Base-by-base conservation (phyloP, 371 early-diverging fungal species). In the Umbelopsis sp. region DNA sequence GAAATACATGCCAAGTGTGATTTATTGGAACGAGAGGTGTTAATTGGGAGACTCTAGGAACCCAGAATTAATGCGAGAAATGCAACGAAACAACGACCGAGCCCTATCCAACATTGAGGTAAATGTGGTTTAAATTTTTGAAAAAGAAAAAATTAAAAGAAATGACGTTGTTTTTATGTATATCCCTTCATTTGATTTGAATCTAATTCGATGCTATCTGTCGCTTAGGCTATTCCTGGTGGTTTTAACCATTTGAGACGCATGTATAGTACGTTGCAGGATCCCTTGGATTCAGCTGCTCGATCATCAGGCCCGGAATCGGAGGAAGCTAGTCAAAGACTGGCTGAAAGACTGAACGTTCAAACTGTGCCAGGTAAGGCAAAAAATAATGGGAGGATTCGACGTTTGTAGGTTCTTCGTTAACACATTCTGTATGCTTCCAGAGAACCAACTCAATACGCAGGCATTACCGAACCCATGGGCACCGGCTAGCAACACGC, bases 401-500 rank as follows among this genome's bases (percentile, higher is more conserved):
- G 12, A 22, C 6, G 16, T 24, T 20, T 7, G 24, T 38, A 20
- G 24, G 32, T 50, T 20, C 18, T 3, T 10, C 18, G 4, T 44
- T 70, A 25, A 41, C 41, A 29, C 45, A 63, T 3, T 44, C 24
- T 16, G 18, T 66, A 1, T 25, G 72, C 70, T 8, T 44, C 41
- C 72, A 74, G 87, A 86, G 63, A 86, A 87, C 67, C 76, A 80
- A 44, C 75, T 93, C 62, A 94, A 94, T 71, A 91, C 85, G 44
- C 82, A 88, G 63, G 90, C 95, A n/a, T 82, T 95, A 46, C 94
- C 95, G 5, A 95, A 95, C 72, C 95, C 95, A 2, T 95, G 95
- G 95, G 89, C 89, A 50, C 45, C 63, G 44, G 44, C 41, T 25
- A 65, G 10, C 29, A 69, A 63, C 35, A 70, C 24, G 16, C 66